phyloP scores from a whole-genome alignment of 2,329 filamentous ascomycete genomes.

The Akanthomyces lecanii region DNA sequence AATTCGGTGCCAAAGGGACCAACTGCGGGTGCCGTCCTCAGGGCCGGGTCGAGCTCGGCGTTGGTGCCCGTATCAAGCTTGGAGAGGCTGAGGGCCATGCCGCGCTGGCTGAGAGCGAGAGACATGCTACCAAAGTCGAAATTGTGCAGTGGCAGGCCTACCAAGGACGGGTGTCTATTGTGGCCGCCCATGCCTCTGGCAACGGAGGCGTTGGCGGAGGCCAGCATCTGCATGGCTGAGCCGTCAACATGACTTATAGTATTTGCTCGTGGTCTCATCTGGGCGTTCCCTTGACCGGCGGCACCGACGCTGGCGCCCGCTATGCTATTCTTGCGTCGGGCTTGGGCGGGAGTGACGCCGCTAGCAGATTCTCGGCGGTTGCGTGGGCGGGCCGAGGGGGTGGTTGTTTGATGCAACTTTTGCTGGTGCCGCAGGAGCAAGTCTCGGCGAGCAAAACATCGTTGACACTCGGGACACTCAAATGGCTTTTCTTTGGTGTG shows the following conservation, averaged over 20 bases:
- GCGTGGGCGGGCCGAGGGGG: slow-evolving; percentile 79
- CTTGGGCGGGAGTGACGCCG: slow-evolving; percentile 60
- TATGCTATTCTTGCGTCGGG: slow-evolving; percentile 86
- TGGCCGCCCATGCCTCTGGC: slow-evolving; percentile 51
- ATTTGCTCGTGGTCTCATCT: slow-evolving; percentile 85
- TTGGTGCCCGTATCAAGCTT: slow-evolving; percentile 75
- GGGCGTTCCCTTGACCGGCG: slow-evolving; percentile 43
- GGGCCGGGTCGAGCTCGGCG: slow-evolving; percentile 61
- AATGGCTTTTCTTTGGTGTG: slow-evolving; percentile 88
- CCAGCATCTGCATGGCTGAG: slow-evolving; percentile 67
- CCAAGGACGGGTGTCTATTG: slow-evolving; percentile 71
- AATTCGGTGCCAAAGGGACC: slow-evolving; percentile 62
- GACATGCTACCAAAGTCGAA: slow-evolving; percentile 70
- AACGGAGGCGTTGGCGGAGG: slow-evolving; percentile 52
- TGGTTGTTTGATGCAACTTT: slow-evolving; percentile 92
- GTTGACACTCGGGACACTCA: slow-evolving; percentile 87
- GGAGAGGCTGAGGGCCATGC: slow-evolving; percentile 63
- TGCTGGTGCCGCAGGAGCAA: slow-evolving; percentile 92
- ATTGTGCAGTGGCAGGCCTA: slow-evolving; percentile 57
- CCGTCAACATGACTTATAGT: slow-evolving; percentile 93
- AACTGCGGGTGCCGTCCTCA: slow-evolving; percentile 73
- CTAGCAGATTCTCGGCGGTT: slow-evolving; percentile 88
- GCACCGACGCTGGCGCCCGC: slow-evolving; percentile 49
- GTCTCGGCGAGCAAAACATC: slow-evolving; percentile 93
- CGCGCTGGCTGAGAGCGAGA: slow-evolving; percentile 60